Base-by-base conservation (phyloP, 768 basidiomycete genomes). In the Psilocybe sp. region DNA sequence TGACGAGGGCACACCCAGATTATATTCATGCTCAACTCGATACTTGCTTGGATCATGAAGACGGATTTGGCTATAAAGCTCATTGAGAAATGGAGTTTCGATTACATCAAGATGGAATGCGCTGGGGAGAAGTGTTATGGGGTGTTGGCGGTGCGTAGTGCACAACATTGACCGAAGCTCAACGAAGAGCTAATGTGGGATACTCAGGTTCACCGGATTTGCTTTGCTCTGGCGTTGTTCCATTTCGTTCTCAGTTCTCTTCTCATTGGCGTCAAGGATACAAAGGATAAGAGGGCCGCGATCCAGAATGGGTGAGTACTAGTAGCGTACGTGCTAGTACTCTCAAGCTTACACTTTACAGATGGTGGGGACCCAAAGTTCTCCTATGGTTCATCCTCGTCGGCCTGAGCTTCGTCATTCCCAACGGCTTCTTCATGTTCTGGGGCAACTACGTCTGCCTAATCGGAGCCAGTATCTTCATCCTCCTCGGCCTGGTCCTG, bases 321-420 rank as follows among this genome's bases (percentile, higher is more conserved):
- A 43, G 41, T n/a, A 6, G 49, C 28, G 34, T 44, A 9, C 20
- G 38, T 37, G 7, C 23, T 7, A 28, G 47, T 34, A 49, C 12
- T 48, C 38, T 53, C 43, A 54, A 46, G 38, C 46, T 51, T 12
- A 19, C 33, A 6, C 13, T 34, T 40, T 9, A 5, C 57, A 96
- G 94, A 23, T 99, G 94, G 94, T 99, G 97, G 97, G 97, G 97
- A 18, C 96, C 94, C 2, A 99, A 99, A 65, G 84, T 91, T 44
- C 77, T 97, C 8, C 73, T 89, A 8, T 99, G 95, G 92, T 64
- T 97, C 33, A 60, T 92, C 53, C 80, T 99, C 50, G 74, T 93
- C 41, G 78, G 78, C 54, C 68, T 88, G 18, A 87, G 90, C 1
- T 99, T 98, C 77, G 86, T 95, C 68, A 96, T 98, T 61, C 97